Base-by-base conservation (phyloP, 176 grass and related monocot genomes). In the Triticum monococcum region DNA sequence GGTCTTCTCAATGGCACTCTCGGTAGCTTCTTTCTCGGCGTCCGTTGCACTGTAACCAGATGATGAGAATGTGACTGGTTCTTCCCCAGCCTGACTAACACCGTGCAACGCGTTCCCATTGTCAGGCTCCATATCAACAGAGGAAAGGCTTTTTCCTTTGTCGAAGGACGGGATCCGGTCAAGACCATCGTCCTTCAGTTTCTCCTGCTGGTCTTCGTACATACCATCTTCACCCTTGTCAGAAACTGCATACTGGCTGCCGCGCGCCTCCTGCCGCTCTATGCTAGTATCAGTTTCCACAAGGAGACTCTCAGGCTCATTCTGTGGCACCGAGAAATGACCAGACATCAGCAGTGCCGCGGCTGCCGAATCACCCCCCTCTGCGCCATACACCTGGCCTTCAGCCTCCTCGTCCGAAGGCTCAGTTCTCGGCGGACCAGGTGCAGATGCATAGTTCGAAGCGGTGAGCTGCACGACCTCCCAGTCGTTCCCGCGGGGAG, bases 391-490 rank as follows among this genome's bases (percentile, higher is more conserved):
- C 43, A 86, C 88, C 16, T 90, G 94, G 79, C 72, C 87, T 67
- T 90, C 89, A 36, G 43, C 12, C 81, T 95, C 87, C 8, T 91
- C 83, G 0, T 90, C 76, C 0, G 68, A 73, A 50, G 77, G 85
- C 3, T 87, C 68, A 12, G 71, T 26, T 12, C 41, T 77, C 5
- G 25, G 66, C 0, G 84, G 71, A n/a, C 71, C 77, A 83, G 90
- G 91, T 2, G 81, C 75, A 6, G 91, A 56, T 0, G 83, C 89
- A 12, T 92, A 89, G 7, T 88, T 79, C 3, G 95, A 98, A 17
- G 91, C 87, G 3, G 95, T 95, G 2, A 98, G 89, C 43, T 90
- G 94, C 54, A 98, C 95, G 16, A 98, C 91, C 64, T 95, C 95
- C 95, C 95, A 95, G n/a, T 93, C 91, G 4, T 75, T 91, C 35